These are phyloP conservation scores for Saccharomyces hybrid DNA, from an alignment of 1,139 yeast genomes.

Conservation along the genomic window DNA sequence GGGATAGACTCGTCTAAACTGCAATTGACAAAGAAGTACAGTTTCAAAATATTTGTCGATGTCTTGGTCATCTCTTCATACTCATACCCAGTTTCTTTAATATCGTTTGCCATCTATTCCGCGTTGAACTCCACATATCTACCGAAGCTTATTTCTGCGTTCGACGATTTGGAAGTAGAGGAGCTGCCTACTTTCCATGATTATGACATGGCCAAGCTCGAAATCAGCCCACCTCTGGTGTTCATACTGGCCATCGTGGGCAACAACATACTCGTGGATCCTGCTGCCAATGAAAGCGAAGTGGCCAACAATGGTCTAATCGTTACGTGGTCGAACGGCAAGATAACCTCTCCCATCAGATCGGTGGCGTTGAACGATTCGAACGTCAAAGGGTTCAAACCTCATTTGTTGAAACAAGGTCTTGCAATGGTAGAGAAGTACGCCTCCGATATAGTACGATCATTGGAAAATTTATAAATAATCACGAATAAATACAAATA, in stretches of 20 bases:
- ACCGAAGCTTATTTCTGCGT: conserved; percentile 63
- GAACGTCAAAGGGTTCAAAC: conserved; percentile 25
- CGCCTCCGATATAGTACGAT: conserved; percentile 26
- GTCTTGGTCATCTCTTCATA: conserved; percentile 63
- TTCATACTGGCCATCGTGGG: conserved; percentile 73
- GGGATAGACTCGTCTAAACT: conserved; percentile 39
- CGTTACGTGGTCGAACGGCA: conserved; percentile 58
- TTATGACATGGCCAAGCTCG: conserved; percentile 61
- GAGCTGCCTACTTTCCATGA: conserved; percentile 90
- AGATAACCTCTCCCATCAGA: conserved; percentile 57
- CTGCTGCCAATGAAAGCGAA: conserved; percentile 76
- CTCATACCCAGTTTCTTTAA: conserved; percentile 66
- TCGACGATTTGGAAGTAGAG: conserved; percentile 49
- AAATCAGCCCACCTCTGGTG: conserved; percentile 60
- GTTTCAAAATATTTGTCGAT: conserved; percentile 71
- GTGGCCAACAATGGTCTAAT: conserved; percentile 78
- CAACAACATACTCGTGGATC: conserved; percentile 59
- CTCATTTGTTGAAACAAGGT: conserved; percentile 19
- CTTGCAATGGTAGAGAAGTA: conserved; percentile 22
- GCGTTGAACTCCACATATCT: conserved; percentile 73
- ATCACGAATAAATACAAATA: background rate
- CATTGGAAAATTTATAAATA: conserved; percentile 15
- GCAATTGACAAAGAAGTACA: conserved; percentile 61
- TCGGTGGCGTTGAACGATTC: conserved; percentile 43
- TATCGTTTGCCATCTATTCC: conserved; percentile 70